phyloP scores from a whole-genome alignment of 768 basidiomycete genomes.

The Ephemerocybe angulata region DNA sequence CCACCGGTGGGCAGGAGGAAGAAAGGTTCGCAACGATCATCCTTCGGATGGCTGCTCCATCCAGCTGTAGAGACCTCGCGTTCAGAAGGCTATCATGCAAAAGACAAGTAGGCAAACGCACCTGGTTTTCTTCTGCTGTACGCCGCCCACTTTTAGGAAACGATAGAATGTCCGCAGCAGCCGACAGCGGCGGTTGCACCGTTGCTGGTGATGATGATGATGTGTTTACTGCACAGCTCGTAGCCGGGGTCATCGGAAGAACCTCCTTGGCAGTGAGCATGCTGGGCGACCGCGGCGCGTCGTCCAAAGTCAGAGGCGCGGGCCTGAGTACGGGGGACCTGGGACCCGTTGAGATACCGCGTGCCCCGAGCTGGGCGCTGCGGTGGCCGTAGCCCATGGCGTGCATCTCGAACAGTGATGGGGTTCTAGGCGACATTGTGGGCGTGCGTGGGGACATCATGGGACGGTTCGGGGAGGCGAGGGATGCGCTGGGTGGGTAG shows the following conservation, averaged over 20 bases:
- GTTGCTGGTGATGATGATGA: too few species aligned
- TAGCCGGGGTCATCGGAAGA: background rate
- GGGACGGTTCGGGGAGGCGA: conserved; percentile 22
- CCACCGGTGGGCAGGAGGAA: conserved; percentile 6
- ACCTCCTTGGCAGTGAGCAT: too few species aligned
- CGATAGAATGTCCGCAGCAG: background rate
- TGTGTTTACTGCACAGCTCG: background rate
- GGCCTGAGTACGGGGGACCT: background rate
- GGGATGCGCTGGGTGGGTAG: conserved; percentile 19
- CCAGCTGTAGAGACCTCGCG: conserved; percentile 16
- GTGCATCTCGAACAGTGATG: conserved; percentile 30
- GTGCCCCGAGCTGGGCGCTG: conserved; percentile 19
- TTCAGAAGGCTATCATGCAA: background rate
- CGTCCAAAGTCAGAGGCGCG: background rate
- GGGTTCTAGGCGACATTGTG: conserved; percentile 22
- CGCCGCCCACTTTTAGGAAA: background rate
- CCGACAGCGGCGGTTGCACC: too few species aligned
- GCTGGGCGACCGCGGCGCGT: background rate
- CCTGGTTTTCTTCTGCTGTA: background rate
- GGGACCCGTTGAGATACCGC: too few species aligned
- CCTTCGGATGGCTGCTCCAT: conserved; percentile 29
- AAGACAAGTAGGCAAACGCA: background rate
- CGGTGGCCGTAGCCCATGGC: conserved; percentile 24
- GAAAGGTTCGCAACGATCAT: conserved; percentile 36
- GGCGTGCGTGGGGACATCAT: conserved; percentile 19